Evolutionary conservation across 1,284 basidiomycete species (phyloP).

Genomic region (Marasmius oreades): DNA sequence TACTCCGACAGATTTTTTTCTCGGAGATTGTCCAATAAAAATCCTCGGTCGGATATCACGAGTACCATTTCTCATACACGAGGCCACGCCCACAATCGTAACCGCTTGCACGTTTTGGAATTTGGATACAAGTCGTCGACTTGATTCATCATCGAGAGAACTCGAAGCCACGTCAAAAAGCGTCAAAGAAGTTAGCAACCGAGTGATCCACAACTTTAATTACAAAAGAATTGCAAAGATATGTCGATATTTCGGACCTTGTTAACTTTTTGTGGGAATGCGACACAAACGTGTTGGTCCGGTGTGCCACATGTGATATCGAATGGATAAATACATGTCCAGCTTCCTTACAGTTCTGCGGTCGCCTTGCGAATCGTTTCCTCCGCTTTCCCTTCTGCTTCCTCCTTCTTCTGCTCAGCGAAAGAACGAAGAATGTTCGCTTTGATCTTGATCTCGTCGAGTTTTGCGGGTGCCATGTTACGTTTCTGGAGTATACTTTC

Average conservation of each 20-base stretch:
- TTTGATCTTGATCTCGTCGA: slow-evolving; percentile 94
- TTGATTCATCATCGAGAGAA: too few species aligned
- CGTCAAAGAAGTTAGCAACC: not conserved
- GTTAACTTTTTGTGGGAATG: not conserved
- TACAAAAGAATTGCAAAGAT: not conserved
- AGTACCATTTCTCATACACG: slow-evolving; percentile 12
- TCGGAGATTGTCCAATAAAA: not conserved
- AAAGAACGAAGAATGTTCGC: slow-evolving; percentile 84
- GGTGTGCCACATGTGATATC: not conserved
- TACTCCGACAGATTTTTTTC: not conserved
- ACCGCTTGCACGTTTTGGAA: not conserved
- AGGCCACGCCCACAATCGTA: slow-evolving; percentile 7
- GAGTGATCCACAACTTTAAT: not conserved
- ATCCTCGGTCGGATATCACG: slow-evolving; percentile 8
- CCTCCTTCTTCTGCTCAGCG: slow-evolving; percentile 46
- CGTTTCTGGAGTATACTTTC: slow-evolving; percentile 71
- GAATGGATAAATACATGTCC: not conserved
- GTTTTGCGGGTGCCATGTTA: slow-evolving; percentile 70
- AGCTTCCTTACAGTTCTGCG: slow-evolving; percentile 37
- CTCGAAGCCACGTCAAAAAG: too few species aligned
- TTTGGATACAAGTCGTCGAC: too few species aligned
- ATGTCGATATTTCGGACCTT: not conserved
- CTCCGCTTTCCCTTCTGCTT: slow-evolving; percentile 35
- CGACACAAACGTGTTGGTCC: not conserved
- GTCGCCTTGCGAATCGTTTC: slow-evolving; percentile 26